Evolutionary conservation across 2,329 filamentous ascomycete genomes (phyloP).

Genomic region (Fusarium haematococcum): DNA sequence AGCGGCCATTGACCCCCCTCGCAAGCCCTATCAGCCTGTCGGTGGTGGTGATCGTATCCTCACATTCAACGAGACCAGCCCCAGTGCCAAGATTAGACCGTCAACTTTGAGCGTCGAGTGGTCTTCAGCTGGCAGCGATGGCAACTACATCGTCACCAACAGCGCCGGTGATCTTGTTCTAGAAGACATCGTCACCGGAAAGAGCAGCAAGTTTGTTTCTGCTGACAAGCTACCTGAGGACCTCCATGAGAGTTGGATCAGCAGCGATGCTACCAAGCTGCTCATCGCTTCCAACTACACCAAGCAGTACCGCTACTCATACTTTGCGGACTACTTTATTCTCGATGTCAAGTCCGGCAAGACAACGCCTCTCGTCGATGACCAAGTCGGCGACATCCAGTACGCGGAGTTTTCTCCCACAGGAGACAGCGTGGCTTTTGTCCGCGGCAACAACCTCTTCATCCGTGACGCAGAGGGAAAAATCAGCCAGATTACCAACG

Average conservation of each 20-base stretch:
- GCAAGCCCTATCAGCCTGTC: conserved; percentile 65
- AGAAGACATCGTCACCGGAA: conserved; percentile 70
- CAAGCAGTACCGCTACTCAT: conserved; percentile 76
- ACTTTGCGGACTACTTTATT: conserved; percentile 75
- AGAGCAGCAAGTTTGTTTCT: conserved; percentile 67
- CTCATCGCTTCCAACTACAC: conserved; percentile 74
- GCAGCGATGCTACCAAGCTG: conserved; percentile 67
- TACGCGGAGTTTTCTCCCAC: conserved; percentile 72
- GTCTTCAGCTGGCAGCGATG: conserved; percentile 70
- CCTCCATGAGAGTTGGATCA: conserved; percentile 70
- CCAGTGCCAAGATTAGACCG: conserved; percentile 58
- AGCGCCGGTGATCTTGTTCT: conserved; percentile 67
- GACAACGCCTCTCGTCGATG: conserved; percentile 65
- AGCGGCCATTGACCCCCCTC: conserved; percentile 60
- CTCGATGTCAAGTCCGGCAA: conserved; percentile 70
- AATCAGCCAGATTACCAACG: conserved; percentile 67
- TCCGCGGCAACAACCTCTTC: conserved; percentile 74
- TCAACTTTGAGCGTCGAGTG: conserved; percentile 64
- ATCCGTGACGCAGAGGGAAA: conserved; percentile 60
- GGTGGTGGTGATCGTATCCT: conserved; percentile 68
- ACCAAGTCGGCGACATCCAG: conserved; percentile 74
- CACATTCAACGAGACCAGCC: conserved; percentile 70
- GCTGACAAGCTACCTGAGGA: conserved; percentile 67
- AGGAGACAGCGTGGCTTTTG: conserved; percentile 73
- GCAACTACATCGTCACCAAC: conserved; percentile 68